These are phyloP conservation scores for Clonostachys byssicola DNA, from an alignment of 2,329 filamentous ascomycete genomes.

Conservation along the genomic window DNA sequence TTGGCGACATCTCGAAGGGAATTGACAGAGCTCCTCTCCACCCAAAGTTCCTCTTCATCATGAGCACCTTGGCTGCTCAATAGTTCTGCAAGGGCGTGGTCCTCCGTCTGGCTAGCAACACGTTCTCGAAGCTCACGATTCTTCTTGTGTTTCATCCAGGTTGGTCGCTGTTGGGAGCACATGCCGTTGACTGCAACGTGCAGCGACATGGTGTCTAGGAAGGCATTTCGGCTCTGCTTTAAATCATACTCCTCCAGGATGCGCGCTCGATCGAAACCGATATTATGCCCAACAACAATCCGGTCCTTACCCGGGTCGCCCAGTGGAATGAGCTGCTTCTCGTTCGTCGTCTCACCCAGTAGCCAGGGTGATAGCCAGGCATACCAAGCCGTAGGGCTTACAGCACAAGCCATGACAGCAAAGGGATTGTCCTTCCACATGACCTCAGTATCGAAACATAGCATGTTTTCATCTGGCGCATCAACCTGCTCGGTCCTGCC, in stretches of 20 bases:
- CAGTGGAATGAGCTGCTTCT: constrained; percentile 80
- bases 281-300: constrained; percentile 88
- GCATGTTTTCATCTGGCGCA: constrained; percentile 72
- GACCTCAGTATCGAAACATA: constrained; percentile 95
- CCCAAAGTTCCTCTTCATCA: constrained; percentile 94
- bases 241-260: constrained; percentile 86
- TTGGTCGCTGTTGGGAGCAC: constrained; percentile 94
- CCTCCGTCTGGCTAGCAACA: constrained; percentile 67
- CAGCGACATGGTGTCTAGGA: constrained; percentile 96
- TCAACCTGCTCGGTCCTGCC: constrained; percentile 67
- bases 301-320: constrained; percentile 71
- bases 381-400: constrained; percentile 89
- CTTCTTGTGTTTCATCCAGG: constrained; percentile 97
- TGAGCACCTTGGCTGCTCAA: constrained; percentile 67
- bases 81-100: constrained; percentile 65
- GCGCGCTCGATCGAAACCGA: constrained; percentile 89
- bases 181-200: constrained; percentile 98
- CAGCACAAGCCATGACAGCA: constrained; percentile 95
- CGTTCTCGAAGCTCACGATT: constrained; percentile 79
- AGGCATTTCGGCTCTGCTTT: constrained; percentile 77
- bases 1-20: constrained; percentile 93
- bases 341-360: constrained; percentile 71
- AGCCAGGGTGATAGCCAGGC: constrained; percentile 97
- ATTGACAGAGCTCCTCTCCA: constrained; percentile 90
- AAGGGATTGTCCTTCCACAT: constrained; percentile 92